Evolutionary conservation across 805 yeast species (phyloP).

Genomic region (Yamadazyma ubonensis): DNA sequence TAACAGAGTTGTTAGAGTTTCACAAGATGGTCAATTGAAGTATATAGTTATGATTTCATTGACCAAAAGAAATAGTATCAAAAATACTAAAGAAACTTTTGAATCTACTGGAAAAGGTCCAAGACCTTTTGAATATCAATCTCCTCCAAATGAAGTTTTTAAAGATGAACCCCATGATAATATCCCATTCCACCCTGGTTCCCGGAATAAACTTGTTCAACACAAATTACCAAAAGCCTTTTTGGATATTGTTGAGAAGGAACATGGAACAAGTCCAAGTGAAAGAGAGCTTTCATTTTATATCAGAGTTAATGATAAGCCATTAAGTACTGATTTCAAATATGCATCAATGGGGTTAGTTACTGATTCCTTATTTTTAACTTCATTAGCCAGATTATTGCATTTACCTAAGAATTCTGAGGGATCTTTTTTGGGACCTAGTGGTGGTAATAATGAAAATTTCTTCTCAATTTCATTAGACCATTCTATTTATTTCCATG

Average conservation of each 20-base stretch:
- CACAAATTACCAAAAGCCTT: constrained; percentile 32
- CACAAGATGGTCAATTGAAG: constrained; percentile 29
- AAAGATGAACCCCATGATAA: constrained; percentile 21
- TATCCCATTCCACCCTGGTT: constrained; percentile 11
- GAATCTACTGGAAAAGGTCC: constrained; percentile 22
- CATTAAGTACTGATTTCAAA: constrained; percentile 19
- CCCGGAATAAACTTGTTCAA: constrained; percentile 17
- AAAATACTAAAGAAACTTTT: constrained; percentile 14
- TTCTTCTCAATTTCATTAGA: constrained; percentile 35
- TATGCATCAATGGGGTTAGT: constrained; percentile 27
- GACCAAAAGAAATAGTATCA: constrained; percentile 29
- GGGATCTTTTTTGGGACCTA: constrained; percentile 15
- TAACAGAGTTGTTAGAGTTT: constrained; percentile 30
- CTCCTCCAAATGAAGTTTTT: constrained; percentile 24
- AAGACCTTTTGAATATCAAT: constrained; percentile 34
- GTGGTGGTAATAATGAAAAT: constrained; percentile 26
- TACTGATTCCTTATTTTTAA: constrained; percentile 33
- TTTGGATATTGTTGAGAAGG: constrained; percentile 19
- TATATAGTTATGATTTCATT: constrained; percentile 37
- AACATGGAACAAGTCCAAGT: constrained; percentile 25
- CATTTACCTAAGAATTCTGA: constrained; percentile 22
- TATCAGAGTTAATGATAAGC: constrained; percentile 26
- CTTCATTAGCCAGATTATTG: constrained; percentile 27
- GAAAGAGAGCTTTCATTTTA: constrained; percentile 34
- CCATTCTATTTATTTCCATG: constrained; percentile 36